Evolutionary conservation across 2,329 filamentous ascomycete genomes (phyloP).

Genomic region (Neospermospora avenae): DNA sequence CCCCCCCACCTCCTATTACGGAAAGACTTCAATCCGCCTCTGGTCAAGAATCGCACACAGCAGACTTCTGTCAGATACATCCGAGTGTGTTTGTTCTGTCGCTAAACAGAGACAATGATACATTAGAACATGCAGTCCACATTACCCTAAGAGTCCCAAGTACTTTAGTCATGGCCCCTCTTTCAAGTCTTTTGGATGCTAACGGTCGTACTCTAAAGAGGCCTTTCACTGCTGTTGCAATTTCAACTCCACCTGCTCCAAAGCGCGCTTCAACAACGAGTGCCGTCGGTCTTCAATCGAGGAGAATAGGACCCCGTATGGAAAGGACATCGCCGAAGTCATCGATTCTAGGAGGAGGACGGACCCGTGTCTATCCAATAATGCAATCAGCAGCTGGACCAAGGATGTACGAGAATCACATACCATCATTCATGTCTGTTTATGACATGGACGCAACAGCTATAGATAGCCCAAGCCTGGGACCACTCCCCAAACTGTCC

Average conservation of each 20-base stretch:
- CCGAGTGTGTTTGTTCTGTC: constrained; percentile 15
- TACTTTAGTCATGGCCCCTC: constrained; percentile 22
- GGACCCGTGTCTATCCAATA: constrained; percentile 31
- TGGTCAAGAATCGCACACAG: constrained; percentile 12
- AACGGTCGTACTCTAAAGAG: constrained; percentile 32
- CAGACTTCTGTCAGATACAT: constrained; percentile 19
- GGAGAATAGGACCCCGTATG: constrained; percentile 17
- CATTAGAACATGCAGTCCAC: constrained; percentile 11
- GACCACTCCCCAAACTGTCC: constrained; percentile 25
- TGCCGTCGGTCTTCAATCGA: constrained; percentile 10
- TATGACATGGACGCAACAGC: constrained; percentile 57
- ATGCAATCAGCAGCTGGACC: constrained; percentile 62
- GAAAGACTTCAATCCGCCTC: constrained; percentile 7
- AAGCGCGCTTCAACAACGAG: constrained; percentile 21
- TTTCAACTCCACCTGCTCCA: constrained; percentile 19
- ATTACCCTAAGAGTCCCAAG: constrained; percentile 5
- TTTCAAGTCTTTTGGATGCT: constrained; percentile 28
- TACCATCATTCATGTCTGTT: constrained; percentile 74
- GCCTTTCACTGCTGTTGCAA: constrained; percentile 25
- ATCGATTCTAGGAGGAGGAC: constrained; percentile 18
- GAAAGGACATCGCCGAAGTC: constrained; percentile 18
- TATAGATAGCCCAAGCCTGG: constrained; percentile 25
- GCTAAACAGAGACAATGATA: constrained; percentile 20
- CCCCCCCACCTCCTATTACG: constrained; percentile 14
- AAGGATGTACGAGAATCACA: constrained; percentile 64